phyloP scores from a whole-genome alignment of 129 eudicot species.

The Chrysanthemum makinoi region DNA sequence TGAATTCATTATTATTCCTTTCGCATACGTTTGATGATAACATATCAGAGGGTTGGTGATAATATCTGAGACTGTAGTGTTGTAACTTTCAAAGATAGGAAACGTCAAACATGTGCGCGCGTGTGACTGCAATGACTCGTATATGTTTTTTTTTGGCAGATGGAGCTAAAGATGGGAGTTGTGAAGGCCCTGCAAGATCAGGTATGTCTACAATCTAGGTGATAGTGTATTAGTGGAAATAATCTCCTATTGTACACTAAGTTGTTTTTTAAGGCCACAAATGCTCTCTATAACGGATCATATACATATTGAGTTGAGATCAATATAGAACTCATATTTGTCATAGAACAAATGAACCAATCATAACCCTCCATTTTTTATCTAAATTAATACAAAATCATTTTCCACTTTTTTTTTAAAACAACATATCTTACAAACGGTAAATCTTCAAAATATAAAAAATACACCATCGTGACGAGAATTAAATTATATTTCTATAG shows the following conservation, averaged over 20 bases:
- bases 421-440: no score
- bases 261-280: not conserved
- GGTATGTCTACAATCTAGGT: constrained; percentile 16
- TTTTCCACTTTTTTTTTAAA: no score
- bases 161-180: constrained; percentile 23
- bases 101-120: not conserved
- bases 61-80: not conserved
- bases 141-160: constrained; percentile 14
- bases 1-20: not conserved
- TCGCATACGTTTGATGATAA: not conserved
- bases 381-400: no score
- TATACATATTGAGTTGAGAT: not conserved
- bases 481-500: no score
- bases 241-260: not conserved
- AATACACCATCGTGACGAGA: no score
- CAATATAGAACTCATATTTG: no score
- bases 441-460: no score
- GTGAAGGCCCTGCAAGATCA: constrained; percentile 28
- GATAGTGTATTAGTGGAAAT: not conserved
- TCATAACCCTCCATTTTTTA: no score
- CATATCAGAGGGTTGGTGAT: not conserved
- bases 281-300: not conserved
- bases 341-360: no score
- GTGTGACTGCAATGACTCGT: not conserved
- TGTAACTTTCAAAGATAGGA: not conserved